These are phyloP conservation scores for Durusdinium trenchii DNA, from an alignment of 73 alveolate genomes.

Conservation along the genomic window DNA sequence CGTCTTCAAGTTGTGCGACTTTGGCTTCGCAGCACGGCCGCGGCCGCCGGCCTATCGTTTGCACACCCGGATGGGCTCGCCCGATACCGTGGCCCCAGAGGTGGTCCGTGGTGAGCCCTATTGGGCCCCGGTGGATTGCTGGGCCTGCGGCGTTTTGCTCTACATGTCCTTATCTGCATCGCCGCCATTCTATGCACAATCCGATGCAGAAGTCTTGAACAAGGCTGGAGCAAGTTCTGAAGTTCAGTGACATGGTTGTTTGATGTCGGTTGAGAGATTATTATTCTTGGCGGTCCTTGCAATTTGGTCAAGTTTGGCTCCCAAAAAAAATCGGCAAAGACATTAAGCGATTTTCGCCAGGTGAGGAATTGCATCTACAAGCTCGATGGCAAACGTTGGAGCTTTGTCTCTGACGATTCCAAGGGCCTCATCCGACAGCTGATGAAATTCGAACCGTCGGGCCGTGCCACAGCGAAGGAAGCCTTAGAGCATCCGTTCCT, in stretches of 20 bases:
- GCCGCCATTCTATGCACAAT: conserved; percentile 81
- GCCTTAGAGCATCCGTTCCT: no score
- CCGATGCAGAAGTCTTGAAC: conserved; percentile 57
- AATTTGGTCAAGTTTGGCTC: no score
- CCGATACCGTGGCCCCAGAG: conserved; percentile 90
- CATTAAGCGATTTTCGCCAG: no score
- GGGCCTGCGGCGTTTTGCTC: conserved; percentile 69
- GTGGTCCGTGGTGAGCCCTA: conserved; percentile 68
- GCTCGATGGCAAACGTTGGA: conserved; percentile 44
- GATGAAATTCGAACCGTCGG: conserved; percentile 37
- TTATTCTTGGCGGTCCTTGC: no score
- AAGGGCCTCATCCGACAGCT: conserved; percentile 17
- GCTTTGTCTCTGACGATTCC: conserved; percentile 18
- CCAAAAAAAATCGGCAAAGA: no score
- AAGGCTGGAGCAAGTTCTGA: no score
- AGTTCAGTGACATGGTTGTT: no score
- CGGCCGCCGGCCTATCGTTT: conserved; percentile 57
- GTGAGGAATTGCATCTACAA: conserved; percentile 56
- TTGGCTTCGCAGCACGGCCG: conserved; percentile 83
- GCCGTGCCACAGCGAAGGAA: background rate
- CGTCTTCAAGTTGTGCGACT: conserved; percentile 72
- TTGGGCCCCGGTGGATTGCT: conserved; percentile 53
- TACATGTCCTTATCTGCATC: conserved; percentile 76
- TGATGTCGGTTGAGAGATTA: no score
- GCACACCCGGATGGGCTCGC: conserved; percentile 87